Evolutionary conservation across 2,329 filamentous ascomycete species (phyloP).

Genomic region (Plectosphaerella plurivora): DNA sequence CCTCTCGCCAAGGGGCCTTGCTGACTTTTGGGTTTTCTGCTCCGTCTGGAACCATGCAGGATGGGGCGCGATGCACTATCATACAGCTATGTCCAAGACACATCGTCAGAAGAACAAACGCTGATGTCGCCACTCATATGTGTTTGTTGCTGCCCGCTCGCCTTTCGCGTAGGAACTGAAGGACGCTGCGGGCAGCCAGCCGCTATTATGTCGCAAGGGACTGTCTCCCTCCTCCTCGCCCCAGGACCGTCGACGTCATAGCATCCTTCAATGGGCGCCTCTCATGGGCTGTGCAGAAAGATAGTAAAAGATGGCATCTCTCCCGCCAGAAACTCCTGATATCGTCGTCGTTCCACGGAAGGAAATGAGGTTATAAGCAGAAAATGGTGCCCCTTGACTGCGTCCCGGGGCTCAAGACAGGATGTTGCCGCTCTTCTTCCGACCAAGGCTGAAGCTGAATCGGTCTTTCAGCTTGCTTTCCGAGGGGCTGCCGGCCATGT

Average conservation of each 20-base stretch:
- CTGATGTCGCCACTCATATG: constrained; percentile 8
- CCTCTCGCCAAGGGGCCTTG: background rate
- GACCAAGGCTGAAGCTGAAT: constrained; percentile 62
- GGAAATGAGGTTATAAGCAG: too few species aligned
- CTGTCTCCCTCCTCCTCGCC: too few species aligned
- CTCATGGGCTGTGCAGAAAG: constrained; percentile 6
- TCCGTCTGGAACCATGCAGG: constrained; percentile 1
- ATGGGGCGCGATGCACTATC: constrained; percentile 5
- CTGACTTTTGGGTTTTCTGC: background rate
- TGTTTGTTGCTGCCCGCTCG: constrained; percentile 1
- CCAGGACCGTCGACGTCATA: too few species aligned
- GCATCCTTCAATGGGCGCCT: constrained; percentile 1
- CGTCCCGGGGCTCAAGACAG: constrained; percentile 5
- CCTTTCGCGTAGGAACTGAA: constrained; percentile 1
- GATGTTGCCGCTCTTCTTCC: constrained; percentile 63
- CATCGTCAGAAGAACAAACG: constrained; percentile 4
- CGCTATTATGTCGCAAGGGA: too few species aligned
- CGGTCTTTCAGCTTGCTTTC: constrained; percentile 53
- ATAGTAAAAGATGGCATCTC: constrained; percentile 1
- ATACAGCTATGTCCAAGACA: constrained; percentile 4
- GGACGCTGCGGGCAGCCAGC: too few species aligned
- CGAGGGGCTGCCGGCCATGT: constrained; percentile 15
- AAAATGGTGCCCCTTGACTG: too few species aligned
- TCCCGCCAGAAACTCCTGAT: background rate
- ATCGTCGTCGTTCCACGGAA: too few species aligned